Evolutionary conservation across 2,329 filamentous ascomycete genomes (phyloP), one percentile per base, ranked within the genome.

Genomic region (Trichoderma hamatum): DNA sequence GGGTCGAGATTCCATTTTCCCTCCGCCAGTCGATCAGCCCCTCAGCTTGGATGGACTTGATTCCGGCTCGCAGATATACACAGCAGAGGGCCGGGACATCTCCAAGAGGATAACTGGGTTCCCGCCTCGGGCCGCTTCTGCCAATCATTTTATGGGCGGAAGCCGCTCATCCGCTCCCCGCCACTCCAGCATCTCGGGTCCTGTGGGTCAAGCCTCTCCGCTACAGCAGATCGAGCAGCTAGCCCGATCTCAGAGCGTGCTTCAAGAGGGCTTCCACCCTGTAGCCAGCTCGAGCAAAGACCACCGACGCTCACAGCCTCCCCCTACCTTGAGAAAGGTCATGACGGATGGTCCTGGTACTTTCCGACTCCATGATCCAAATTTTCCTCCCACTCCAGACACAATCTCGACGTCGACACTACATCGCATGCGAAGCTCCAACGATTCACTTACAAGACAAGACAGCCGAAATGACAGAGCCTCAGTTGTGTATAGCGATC

Each of bases 341-440:
- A 74, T 83, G 34, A 87, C 85, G 0, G 83, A 85, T 34, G 80
- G 80, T 74, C 79, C 68, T 70, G 80, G 73, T 70, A 79, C 77
- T 71, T 82, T 80, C 49, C 77, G 80, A 73, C 70, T 82, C 1
- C 79, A 82, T 65, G 80, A 82, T 5, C 81, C 83, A 21, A 77
- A 77, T 21, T 77, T 88, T 1, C 87, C 87, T 11, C 87, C 87
- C 0, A 89, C 87, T 0, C 87, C 87, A 0, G 86, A 89, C 72
- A 89, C 87, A 0, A 85, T 88, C 24, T 87, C 86, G 1, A 87
- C 85, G 2, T 84, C 84, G 1, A 86, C 85, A 0, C 78, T 89
- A 39, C 80, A 82, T 6, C 80, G 82, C 16, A 84, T 82, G 69
- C 81, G 86, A 70, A 82, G 80, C 59, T 87, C 85, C 0, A 81